Evolutionary conservation across 805 yeast genomes (phyloP).

Genomic region (Teunomyces gatunensis): DNA sequence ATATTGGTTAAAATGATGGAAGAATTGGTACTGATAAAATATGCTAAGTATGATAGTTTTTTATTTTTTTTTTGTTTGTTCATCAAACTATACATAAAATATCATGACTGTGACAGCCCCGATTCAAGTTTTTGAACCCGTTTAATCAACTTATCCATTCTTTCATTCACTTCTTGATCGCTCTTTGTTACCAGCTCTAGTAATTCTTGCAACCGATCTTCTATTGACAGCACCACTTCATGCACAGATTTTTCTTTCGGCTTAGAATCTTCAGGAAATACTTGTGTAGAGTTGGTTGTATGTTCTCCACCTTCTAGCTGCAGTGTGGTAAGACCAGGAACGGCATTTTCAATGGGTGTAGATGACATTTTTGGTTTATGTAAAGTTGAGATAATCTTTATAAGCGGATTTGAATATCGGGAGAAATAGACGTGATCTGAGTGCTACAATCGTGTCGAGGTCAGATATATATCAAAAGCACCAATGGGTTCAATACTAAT

Average conservation of each 20-base stretch:
- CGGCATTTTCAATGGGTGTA: conserved; percentile 4
- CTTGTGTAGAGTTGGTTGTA: conserved; percentile 2
- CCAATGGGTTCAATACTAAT: too few species aligned
- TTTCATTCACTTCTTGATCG: conserved; percentile 26
- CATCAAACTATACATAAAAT: neutral
- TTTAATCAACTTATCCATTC: conserved; percentile 24
- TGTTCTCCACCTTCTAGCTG: conserved; percentile 29
- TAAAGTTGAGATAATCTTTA: neutral
- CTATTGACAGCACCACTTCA: conserved; percentile 36
- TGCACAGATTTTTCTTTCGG: conserved; percentile 16
- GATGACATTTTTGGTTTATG: neutral
- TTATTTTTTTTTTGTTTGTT: too few species aligned
- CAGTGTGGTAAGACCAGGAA: conserved; percentile 35
- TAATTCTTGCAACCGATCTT: conserved; percentile 21
- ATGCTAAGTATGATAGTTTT: too few species aligned
- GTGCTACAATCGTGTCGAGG: too few species aligned
- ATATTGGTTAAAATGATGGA: too few species aligned
- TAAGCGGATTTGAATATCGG: too few species aligned
- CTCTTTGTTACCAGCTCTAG: conserved; percentile 21
- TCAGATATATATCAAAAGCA: too few species aligned
- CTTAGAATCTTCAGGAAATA: neutral
- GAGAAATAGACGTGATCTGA: too few species aligned
- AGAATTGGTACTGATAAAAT: too few species aligned
- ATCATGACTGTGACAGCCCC: neutral
- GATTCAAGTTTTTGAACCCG: conserved; percentile 14